Percentiles rank a stretch among this genome's conserved stretches.
Conservation (phyloP, 345 rosid species). For the Salix viminalis region DNA sequence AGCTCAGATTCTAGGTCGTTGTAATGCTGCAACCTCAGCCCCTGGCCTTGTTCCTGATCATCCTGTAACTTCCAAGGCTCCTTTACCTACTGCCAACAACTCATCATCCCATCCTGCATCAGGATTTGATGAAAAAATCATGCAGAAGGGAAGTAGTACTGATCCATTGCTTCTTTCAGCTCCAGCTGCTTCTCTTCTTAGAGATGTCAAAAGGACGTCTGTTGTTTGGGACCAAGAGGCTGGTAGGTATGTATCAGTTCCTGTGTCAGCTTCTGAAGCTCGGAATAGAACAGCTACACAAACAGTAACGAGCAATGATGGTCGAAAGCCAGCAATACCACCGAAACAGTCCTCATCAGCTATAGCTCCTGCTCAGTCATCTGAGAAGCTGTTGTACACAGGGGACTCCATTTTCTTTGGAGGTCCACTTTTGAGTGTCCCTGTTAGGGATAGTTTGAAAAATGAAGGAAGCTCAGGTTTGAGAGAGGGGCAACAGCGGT, state of each 20-base stretch:
- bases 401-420: conserved; percentile 96
- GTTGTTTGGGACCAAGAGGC: conserved; percentile 96
- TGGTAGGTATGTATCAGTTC: conserved; percentile 81
- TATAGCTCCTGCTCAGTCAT: conserved; percentile 44
- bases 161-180: conserved; percentile 66
- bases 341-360: conserved; percentile 46
- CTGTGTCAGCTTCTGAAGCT: conserved; percentile 64
- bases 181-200: conserved; percentile 73
- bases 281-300: conserved; percentile 48
- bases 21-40: conserved; percentile 28
- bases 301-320: conserved; percentile 33
- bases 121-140: conserved; percentile 53
- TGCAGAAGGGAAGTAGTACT: conserved; percentile 47
- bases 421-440: conserved; percentile 75
- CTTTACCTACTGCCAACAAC: conserved; percentile 32
- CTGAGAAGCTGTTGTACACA: conserved; percentile 72
- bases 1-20: conserved; percentile 41
- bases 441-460: conserved; percentile 51
- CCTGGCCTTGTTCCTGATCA: conserved; percentile 43
- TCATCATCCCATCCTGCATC: conserved; percentile 24
- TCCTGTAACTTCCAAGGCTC: conserved; percentile 35
- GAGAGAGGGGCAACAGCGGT: conserved; percentile 60
- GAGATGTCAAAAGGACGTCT: conserved; percentile 84
- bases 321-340: conserved; percentile 36
- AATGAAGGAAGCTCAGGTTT: conserved; percentile 42